Evolutionary conservation across 352 stramenopile genomes (phyloP).

Genomic region (Globisporangium barbulae): DNA sequence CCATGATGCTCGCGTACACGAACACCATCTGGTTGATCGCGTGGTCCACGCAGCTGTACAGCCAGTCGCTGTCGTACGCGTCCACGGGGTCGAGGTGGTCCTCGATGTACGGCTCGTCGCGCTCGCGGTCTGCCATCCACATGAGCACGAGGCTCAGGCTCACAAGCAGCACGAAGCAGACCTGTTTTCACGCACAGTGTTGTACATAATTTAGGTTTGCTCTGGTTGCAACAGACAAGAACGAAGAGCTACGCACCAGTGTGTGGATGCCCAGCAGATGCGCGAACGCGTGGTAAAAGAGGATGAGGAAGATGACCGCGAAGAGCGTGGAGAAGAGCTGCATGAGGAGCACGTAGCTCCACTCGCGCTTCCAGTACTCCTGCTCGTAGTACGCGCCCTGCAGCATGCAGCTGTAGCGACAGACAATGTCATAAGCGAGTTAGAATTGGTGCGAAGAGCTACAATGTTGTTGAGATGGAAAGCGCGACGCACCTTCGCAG

Average conservation of each 20-base stretch:
- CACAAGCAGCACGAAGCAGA: constrained; percentile 48
- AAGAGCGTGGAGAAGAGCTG: constrained; percentile 48
- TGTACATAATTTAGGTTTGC: background rate
- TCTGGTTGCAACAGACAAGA: background rate
- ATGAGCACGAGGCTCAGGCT: constrained; percentile 46
- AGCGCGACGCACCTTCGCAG: constrained; percentile 39
- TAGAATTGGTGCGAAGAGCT: background rate
- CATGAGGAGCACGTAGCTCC: constrained; percentile 58
- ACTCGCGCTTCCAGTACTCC: constrained; percentile 57
- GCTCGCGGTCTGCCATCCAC: constrained; percentile 73
- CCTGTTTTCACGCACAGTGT: constrained; percentile 21
- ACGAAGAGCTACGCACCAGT: constrained; percentile 22
- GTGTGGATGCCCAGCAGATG: constrained; percentile 54
- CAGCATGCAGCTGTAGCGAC: constrained; percentile 38
- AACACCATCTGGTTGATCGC: constrained; percentile 81
- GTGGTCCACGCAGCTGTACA: constrained; percentile 74
- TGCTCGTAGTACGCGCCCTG: constrained; percentile 61
- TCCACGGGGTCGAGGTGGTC: constrained; percentile 55
- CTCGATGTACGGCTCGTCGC: constrained; percentile 54
- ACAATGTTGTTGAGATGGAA: background rate
- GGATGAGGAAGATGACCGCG: constrained; percentile 49
- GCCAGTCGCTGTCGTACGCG: constrained; percentile 79
- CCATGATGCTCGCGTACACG: constrained; percentile 57
- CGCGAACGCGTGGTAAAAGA: constrained; percentile 62
- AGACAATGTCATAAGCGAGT: background rate